Evolutionary conservation across 2,329 filamentous ascomycete genomes (phyloP).

Genomic region (Nemania sp.): DNA sequence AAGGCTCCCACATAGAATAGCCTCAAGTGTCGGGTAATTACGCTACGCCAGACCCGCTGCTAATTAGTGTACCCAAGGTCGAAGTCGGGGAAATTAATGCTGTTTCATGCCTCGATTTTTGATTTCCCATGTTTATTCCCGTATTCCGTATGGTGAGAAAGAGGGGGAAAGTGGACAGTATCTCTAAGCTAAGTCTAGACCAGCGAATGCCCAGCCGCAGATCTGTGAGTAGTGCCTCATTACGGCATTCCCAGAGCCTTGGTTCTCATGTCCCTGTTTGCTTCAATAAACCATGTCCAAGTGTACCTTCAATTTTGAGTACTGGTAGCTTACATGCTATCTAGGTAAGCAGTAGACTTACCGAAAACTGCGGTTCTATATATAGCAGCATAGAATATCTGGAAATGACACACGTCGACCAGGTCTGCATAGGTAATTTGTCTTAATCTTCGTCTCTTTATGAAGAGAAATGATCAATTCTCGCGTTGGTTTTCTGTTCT

Average conservation of each 20-base stretch:
- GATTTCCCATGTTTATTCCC: conserved; percentile 20
- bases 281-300: background rate
- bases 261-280: conserved; percentile 8
- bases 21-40: background rate
- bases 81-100: conserved; percentile 12
- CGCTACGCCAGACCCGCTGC: background rate
- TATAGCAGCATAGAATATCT: conserved; percentile 6
- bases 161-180: background rate
- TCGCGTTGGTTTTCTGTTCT: background rate
- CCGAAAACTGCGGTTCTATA: conserved; percentile 1
- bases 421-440: background rate
- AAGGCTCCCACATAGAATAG: background rate
- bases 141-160: background rate
- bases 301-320: background rate
- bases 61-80: background rate
- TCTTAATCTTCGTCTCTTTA: background rate
- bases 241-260: conserved; percentile 6
- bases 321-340: background rate
- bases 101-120: conserved; percentile 17
- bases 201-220: conserved; percentile 16
- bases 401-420: background rate
- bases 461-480: background rate
- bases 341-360: background rate
- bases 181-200: background rate
- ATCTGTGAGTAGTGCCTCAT: conserved; percentile 5